Conservation (phyloP, 352 stramenopile genomes). For the Globisporangium apiculatum region DNA sequence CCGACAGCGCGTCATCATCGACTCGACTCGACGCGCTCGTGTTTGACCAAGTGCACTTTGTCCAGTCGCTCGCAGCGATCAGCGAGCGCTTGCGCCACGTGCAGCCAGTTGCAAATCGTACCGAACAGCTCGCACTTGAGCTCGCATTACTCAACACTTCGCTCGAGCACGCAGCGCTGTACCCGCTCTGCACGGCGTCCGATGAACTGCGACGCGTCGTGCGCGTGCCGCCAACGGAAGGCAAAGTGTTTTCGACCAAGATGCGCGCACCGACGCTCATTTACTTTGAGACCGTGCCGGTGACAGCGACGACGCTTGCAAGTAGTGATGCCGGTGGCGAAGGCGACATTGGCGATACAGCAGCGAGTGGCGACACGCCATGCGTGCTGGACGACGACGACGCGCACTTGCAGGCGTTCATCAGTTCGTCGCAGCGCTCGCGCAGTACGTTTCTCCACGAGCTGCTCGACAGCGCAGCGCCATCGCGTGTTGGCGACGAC, state of each 20-base stretch:
- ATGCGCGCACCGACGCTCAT: conserved; percentile 75
- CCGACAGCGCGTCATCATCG: too few relatives aligned
- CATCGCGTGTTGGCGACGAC: conserved; percentile 1
- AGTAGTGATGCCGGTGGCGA: too few relatives aligned
- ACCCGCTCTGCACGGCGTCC: conserved; percentile 62
- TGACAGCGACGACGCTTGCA: conserved; percentile 25
- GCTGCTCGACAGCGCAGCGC: conserved; percentile 13
- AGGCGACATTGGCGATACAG: too few relatives aligned
- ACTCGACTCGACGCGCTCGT: conserved; percentile 44
- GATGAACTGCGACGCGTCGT: conserved; percentile 71
- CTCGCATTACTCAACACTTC: conserved; percentile 46
- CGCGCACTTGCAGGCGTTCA: conserved; percentile 42
- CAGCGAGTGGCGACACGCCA: too few relatives aligned
- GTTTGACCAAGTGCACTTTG: conserved; percentile 68
- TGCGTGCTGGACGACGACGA: conserved; percentile 14
- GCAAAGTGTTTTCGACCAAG: conserved; percentile 83
- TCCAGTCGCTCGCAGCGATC: conserved; percentile 63
- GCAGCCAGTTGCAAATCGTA: conserved; percentile 44
- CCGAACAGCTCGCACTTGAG: conserved; percentile 36
- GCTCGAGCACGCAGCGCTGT: conserved; percentile 54
- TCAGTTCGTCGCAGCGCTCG: conserved; percentile 30
- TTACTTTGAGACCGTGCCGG: conserved; percentile 63
- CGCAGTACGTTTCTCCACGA: conserved; percentile 66
- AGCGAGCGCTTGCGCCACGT: conserved; percentile 64
- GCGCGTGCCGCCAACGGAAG: conserved; percentile 62